Evolutionary conservation across 169 alveolate species (phyloP).

Genomic region (Cryptosporidium sp.): DNA sequence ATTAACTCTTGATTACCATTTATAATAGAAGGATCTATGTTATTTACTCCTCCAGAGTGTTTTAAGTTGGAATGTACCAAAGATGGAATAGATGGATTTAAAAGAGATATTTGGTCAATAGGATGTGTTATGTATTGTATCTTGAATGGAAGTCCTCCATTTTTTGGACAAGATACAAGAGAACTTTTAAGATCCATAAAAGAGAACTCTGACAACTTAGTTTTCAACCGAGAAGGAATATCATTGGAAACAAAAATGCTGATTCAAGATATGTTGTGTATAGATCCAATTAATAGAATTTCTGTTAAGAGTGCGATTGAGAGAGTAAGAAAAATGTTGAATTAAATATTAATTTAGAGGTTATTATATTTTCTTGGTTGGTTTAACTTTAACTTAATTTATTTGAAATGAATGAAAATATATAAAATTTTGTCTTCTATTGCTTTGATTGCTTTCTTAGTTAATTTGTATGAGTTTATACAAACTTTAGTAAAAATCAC

Average conservation of each 20-base stretch:
- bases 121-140: slow-evolving; percentile 65
- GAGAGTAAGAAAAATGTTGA: neutral
- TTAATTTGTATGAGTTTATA: no score
- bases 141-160: slow-evolving; percentile 48
- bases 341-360: neutral
- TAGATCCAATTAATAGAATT: slow-evolving; percentile 45
- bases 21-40: slow-evolving; percentile 36
- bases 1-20: neutral
- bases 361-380: neutral
- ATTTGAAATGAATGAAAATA: neutral
- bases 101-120: slow-evolving; percentile 72
- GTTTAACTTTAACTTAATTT: neutral
- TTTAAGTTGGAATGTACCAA: slow-evolving; percentile 54
- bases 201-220: neutral
- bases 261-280: slow-evolving; percentile 21
- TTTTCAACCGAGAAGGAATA: neutral
- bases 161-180: slow-evolving; percentile 24
- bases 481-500: neutral
- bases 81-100: slow-evolving; percentile 55
- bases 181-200: slow-evolving; percentile 28
- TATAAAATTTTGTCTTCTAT: neutral
- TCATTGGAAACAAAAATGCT: slow-evolving; percentile 30
- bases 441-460: neutral
- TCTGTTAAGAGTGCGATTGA: slow-evolving; percentile 16
- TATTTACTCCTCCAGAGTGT: slow-evolving; percentile 73